Evolutionary conservation across 805 yeast genomes (phyloP).

Genomic region (Cyberlindnera lachancei): DNA sequence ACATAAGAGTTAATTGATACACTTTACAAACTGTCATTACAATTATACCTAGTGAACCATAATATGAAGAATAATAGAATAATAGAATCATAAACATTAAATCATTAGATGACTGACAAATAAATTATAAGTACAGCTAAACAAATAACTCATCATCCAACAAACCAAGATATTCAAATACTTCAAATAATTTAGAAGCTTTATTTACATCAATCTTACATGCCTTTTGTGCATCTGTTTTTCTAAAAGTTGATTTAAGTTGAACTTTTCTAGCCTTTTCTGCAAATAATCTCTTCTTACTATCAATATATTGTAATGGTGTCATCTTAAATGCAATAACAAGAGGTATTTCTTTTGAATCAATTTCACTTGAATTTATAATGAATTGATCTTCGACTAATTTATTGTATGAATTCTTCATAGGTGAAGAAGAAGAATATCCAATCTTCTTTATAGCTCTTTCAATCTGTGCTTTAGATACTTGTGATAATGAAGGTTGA

Average conservation of each 20-base stretch:
- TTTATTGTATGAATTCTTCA: too few species aligned
- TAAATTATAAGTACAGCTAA: too few species aligned
- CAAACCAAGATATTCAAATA: slow-evolving; percentile 91
- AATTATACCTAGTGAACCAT: too few species aligned
- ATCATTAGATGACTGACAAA: too few species aligned
- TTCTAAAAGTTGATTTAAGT: slow-evolving; percentile 71
- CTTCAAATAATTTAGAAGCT: slow-evolving; percentile 84
- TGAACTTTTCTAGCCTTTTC: slow-evolving; percentile 79
- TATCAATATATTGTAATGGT: slow-evolving; percentile 33
- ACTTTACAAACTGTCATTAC: too few species aligned
- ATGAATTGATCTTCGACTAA: too few species aligned
- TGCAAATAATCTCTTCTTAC: slow-evolving; percentile 76
- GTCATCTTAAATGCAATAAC: slow-evolving; percentile 15
- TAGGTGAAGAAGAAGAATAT: too few species aligned
- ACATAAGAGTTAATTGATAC: too few species aligned
- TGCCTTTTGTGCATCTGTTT: slow-evolving; percentile 97
- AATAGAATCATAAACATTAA: too few species aligned
- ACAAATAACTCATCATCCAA: slow-evolving; percentile 64
- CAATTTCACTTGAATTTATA: slow-evolving; percentile 4
- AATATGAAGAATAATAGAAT: too few species aligned
- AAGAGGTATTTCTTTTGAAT: slow-evolving; percentile 10
- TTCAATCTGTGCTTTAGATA: slow-evolving; percentile 7
- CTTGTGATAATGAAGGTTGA: slow-evolving; percentile 10
- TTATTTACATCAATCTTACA: slow-evolving; percentile 96
- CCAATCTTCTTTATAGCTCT: slow-evolving; percentile 9